phyloP scores from a whole-genome alignment of 768 basidiomycete species.

The Tulasnella sp. region DNA sequence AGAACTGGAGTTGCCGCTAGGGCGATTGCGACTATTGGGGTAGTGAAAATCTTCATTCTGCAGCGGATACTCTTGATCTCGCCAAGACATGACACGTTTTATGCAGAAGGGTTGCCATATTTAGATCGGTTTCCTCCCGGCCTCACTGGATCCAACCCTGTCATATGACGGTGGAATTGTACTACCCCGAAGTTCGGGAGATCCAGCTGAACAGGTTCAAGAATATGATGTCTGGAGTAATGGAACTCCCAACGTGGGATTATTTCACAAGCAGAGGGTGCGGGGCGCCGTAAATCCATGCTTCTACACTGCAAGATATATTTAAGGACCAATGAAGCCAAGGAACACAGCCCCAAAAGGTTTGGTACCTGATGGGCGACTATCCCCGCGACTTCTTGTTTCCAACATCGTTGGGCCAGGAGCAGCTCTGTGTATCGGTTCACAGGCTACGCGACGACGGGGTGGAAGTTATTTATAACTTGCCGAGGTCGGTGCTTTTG shows the following conservation, averaged over 20 bases:
- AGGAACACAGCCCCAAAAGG: background rate
- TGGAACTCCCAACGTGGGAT: background rate
- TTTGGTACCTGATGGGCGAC: background rate
- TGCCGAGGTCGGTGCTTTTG: background rate
- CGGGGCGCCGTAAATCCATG: background rate
- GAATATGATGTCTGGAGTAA: background rate
- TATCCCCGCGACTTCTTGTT: background rate
- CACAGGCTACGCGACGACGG: background rate
- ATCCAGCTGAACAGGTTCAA: background rate
- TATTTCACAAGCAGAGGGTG: background rate
- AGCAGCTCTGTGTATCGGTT: background rate
- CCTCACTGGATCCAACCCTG: background rate
- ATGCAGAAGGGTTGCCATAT: background rate
- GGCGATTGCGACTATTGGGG: background rate
- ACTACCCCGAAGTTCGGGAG: background rate
- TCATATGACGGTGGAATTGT: background rate
- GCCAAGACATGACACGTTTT: background rate
- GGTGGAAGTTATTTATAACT: background rate
- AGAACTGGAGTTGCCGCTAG: background rate
- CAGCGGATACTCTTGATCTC: background rate
- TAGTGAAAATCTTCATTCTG: background rate
- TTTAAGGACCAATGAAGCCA: background rate
- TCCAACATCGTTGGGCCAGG: background rate
- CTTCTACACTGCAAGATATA: background rate
- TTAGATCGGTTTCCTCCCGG: background rate